Percentiles rank a stretch among this genome's conserved stretches.
phyloP scores from a whole-genome alignment of 2,329 filamentous ascomycete species.

The Neopestalotiopsis sp. region DNA sequence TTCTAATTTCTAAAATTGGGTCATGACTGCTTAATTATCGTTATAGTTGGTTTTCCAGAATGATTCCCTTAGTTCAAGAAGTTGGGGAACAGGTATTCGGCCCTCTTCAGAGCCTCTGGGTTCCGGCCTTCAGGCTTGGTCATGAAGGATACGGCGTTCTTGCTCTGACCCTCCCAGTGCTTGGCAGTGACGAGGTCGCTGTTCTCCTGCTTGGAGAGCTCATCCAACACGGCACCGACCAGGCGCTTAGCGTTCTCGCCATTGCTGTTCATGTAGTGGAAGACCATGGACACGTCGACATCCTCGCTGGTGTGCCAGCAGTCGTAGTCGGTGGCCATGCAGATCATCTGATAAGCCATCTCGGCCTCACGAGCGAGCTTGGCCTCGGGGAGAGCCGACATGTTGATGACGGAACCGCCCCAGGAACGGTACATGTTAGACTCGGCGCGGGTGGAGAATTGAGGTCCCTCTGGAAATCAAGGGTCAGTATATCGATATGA shows the following conservation, averaged over 20 bases:
- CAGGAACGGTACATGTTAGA: slow-evolving; percentile 93
- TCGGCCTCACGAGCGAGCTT: slow-evolving; percentile 97
- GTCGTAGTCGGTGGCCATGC: slow-evolving; percentile 99
- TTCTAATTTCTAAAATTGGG: not conserved
- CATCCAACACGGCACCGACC: slow-evolving; percentile 85
- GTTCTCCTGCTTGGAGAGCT: slow-evolving; percentile 80
- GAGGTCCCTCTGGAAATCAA: slow-evolving; percentile 77
- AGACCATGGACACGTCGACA: slow-evolving; percentile 96
- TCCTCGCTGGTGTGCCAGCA: slow-evolving; percentile 89
- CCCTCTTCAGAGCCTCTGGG: slow-evolving; percentile 76
- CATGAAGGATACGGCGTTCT: slow-evolving; percentile 80
- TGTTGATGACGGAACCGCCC: slow-evolving; percentile 97
- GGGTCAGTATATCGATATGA: not conserved
- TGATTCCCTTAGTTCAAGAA: slow-evolving; percentile 58
- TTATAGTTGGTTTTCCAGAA: not conserved
- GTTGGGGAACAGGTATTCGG: slow-evolving; percentile 87
- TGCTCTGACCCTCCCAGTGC: slow-evolving; percentile 78
- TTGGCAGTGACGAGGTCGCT: slow-evolving; percentile 77
- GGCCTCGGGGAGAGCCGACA: slow-evolving; percentile 93
- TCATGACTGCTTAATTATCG: not conserved
- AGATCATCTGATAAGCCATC: slow-evolving; percentile 97
- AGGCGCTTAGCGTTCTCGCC: slow-evolving; percentile 84
- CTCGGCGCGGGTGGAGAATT: slow-evolving; percentile 96
- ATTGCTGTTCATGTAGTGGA: slow-evolving; percentile 95
- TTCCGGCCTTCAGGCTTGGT: slow-evolving; percentile 79